A percentile compares a stretch with the other conserved stretches of the same genome.
Conservation (phyloP, 768 basidiomycete species). For the Leccinellum rugosiceps region DNA sequence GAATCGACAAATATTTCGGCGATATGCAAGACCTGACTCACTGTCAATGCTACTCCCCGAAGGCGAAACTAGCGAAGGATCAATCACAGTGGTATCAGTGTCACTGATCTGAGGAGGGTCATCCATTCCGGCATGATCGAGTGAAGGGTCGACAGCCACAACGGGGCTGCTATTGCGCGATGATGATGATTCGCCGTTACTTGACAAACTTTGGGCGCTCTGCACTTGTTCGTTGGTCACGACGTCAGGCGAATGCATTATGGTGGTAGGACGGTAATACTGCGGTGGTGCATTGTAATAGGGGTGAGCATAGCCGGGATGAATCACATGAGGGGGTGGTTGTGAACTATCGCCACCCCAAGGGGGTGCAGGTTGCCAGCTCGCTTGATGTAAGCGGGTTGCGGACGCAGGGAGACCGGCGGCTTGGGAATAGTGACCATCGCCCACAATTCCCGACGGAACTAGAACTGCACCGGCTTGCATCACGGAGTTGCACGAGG, state of each 20-base stretch:
- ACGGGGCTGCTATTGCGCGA: conserved; percentile 27
- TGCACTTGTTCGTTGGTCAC: conserved; percentile 19
- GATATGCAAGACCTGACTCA: conserved; percentile 19
- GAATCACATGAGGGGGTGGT: conserved; percentile 32
- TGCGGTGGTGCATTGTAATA: conserved; percentile 38
- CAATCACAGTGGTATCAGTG: conserved; percentile 30
- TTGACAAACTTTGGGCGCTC: conserved; percentile 22
- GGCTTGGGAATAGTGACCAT: conserved; percentile 39
- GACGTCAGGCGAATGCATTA: conserved; percentile 25
- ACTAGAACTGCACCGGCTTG: conserved; percentile 36
- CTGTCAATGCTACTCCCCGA: conserved; percentile 14
- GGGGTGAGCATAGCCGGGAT: conserved; percentile 37
- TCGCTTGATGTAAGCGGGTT: conserved; percentile 41
- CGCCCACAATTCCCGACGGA: conserved; percentile 39
- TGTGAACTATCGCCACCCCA: conserved; percentile 36
- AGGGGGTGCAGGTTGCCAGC: conserved; percentile 39
- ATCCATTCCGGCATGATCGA: conserved; percentile 15
- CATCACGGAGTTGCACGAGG: background rate
- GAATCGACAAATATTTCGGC: conserved; percentile 33
- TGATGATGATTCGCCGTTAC: conserved; percentile 25
- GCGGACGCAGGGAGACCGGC: conserved; percentile 54
- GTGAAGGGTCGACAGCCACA: conserved; percentile 24
- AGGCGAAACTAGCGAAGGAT: conserved; percentile 36
- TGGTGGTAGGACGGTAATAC: conserved; percentile 44
- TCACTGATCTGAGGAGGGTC: conserved; percentile 8